phyloP scores from a whole-genome alignment of 495 filamentous ascomycete species.

The Xylaria scruposa region DNA sequence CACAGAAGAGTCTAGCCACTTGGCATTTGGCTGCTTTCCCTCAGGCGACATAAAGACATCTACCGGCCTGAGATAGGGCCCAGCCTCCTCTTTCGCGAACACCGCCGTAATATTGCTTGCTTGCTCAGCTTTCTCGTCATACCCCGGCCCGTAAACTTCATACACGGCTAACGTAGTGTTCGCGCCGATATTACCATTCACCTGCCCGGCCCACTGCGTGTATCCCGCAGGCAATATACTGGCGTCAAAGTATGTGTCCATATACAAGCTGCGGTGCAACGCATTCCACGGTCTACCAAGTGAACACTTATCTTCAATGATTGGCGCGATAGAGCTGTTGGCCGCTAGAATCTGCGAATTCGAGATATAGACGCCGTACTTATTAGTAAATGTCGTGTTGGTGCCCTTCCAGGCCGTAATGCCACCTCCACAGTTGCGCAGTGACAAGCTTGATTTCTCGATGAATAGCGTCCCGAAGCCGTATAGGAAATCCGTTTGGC shows the following conservation, averaged over 20 bases:
- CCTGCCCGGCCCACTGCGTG: constrained; percentile 54
- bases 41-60: constrained; percentile 61
- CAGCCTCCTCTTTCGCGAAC: constrained; percentile 48
- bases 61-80: constrained; percentile 52
- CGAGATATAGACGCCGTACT: constrained; percentile 66
- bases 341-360: constrained; percentile 56
- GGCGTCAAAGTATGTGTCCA: constrained; percentile 57
- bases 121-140: constrained; percentile 55
- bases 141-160: constrained; percentile 59
- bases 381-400: constrained; percentile 67
- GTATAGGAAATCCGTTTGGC: constrained; percentile 68
- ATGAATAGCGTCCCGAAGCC: constrained; percentile 61
- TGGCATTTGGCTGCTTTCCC: constrained; percentile 55
- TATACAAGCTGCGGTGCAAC: constrained; percentile 61
- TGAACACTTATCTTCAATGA: constrained; percentile 58
- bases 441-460: constrained; percentile 49
- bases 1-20: constrained; percentile 59
- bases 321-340: constrained; percentile 55
- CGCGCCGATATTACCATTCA: constrained; percentile 10
- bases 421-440: constrained; percentile 65
- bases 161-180: constrained; percentile 60
- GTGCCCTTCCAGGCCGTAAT: constrained; percentile 72
- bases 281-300: constrained; percentile 67
- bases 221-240: constrained; percentile 60
- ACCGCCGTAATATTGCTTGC: constrained; percentile 51